Percentiles rank a stretch among this genome's conserved stretches.
Evolutionary conservation across 148 eudicot species (phyloP).

Genomic region (Chenopodium quinoa): DNA sequence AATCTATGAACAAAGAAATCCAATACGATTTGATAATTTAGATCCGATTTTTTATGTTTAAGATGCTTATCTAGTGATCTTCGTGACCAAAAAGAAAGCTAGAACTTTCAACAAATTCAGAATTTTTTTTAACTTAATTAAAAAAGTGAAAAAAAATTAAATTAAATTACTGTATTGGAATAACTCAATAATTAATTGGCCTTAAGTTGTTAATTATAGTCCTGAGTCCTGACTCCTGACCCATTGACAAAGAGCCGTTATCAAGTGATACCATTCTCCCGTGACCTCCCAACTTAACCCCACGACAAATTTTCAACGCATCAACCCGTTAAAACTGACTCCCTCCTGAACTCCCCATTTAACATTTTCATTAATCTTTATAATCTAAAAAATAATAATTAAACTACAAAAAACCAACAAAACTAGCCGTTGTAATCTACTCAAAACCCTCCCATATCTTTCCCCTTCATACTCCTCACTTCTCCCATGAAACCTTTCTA

Average conservation of each 20-base stretch:
- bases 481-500: constrained; percentile 2
- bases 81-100: too few species aligned
- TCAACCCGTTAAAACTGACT: constrained; percentile 31
- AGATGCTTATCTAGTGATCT: too few species aligned
- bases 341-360: neutral
- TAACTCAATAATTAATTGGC: neutral
- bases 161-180: neutral
- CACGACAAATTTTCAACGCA: constrained; percentile 31
- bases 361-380: neutral
- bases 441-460: constrained; percentile 14
- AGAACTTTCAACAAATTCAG: too few species aligned
- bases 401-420: constrained; percentile 7
- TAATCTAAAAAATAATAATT: neutral
- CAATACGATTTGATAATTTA: too few species aligned
- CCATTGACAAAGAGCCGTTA: constrained; percentile 17
- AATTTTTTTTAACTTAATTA: too few species aligned
- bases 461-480: constrained; percentile 13
- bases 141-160: too few species aligned
- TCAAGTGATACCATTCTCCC: neutral
- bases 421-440: constrained; percentile 45
- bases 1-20: too few species aligned
- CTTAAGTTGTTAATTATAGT: neutral
- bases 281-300: constrained; percentile 1
- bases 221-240: neutral
- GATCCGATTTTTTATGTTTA: too few species aligned